A percentile compares a stretch with the other conserved stretches of the same genome.
These are phyloP conservation scores for Leccinum uliginosum DNA, from an alignment of 768 basidiomycete species.

Conservation along the genomic window DNA sequence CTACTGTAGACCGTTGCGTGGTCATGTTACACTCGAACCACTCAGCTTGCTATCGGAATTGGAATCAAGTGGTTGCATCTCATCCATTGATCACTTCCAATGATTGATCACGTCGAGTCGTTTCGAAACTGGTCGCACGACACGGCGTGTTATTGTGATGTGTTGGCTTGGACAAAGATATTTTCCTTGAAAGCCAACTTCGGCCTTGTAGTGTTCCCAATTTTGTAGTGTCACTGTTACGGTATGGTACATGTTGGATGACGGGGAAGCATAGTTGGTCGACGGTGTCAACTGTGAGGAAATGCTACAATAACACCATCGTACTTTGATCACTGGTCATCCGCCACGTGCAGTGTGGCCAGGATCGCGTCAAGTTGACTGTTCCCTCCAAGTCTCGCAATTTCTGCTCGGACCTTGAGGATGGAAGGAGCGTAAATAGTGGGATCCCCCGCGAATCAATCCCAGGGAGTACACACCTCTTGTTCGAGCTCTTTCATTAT, in stretches of 20 bases:
- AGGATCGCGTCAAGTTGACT: slow-evolving; percentile 52
- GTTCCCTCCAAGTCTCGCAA: slow-evolving; percentile 77
- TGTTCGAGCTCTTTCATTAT: slow-evolving; percentile 64
- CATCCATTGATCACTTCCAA: too few species aligned
- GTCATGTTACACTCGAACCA: too few species aligned
- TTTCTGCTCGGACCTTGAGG: slow-evolving; percentile 52
- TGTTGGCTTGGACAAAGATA: too few species aligned
- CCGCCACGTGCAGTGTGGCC: slow-evolving; percentile 45
- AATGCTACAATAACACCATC: background rate
- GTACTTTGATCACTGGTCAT: slow-evolving; percentile 3
- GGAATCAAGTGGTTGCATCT: too few species aligned
- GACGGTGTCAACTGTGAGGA: background rate
- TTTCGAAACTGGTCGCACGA: too few species aligned
- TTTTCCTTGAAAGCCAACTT: too few species aligned
- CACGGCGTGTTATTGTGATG: too few species aligned
- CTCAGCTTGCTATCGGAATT: too few species aligned
- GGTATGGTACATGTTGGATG: background rate
- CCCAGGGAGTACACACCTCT: slow-evolving; percentile 36
- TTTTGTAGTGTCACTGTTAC: background rate
- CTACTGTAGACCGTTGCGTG: too few species aligned
- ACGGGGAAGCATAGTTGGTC: background rate
- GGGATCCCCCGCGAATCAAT: background rate
- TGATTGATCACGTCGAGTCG: too few species aligned
- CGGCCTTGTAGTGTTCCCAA: too few species aligned
- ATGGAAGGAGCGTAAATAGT: background rate